Conservation (phyloP, 2,329 filamentous ascomycete genomes). For the Elsinoe fawcettii region DNA sequence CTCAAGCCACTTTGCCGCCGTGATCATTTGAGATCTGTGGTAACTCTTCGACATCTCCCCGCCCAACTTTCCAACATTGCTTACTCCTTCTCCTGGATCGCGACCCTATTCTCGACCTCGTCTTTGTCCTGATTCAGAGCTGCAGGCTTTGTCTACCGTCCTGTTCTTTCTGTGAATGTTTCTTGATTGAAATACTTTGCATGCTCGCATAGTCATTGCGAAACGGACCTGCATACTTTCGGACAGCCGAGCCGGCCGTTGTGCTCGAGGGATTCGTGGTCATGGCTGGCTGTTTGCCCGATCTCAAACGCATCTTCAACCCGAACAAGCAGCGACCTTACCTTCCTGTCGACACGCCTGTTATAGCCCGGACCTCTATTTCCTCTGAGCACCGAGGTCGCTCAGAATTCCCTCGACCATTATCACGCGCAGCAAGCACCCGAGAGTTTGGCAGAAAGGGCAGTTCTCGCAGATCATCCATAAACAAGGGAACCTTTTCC, state of each 20-base stretch:
- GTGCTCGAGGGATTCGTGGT: neutral
- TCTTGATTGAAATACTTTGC: neutral
- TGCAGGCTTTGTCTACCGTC: neutral
- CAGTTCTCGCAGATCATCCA: neutral
- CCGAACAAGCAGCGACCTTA: conserved; percentile 14
- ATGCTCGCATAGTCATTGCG: neutral
- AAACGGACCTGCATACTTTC: neutral
- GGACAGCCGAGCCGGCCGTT: neutral
- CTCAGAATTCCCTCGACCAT: neutral
- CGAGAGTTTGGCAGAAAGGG: conserved; percentile 1
- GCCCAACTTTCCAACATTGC: neutral
- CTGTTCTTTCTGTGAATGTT: neutral
- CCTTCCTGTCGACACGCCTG: conserved; percentile 4
- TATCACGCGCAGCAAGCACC: neutral
- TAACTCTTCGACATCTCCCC: conserved; percentile 1
- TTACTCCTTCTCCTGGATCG: neutral
- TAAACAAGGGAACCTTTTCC: neutral
- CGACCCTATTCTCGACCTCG: conserved; percentile 6
- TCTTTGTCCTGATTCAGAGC: neutral
- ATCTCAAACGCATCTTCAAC: conserved; percentile 8
- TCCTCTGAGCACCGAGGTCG: conserved; percentile 4
- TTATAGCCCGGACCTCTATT: conserved; percentile 1
- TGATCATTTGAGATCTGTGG: neutral
- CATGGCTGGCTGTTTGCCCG: conserved; percentile 14
- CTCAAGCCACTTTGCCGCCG: conserved; percentile 4